Base-by-base conservation (phyloP, 2,329 filamentous ascomycete species). In the Diatrype stigma region DNA sequence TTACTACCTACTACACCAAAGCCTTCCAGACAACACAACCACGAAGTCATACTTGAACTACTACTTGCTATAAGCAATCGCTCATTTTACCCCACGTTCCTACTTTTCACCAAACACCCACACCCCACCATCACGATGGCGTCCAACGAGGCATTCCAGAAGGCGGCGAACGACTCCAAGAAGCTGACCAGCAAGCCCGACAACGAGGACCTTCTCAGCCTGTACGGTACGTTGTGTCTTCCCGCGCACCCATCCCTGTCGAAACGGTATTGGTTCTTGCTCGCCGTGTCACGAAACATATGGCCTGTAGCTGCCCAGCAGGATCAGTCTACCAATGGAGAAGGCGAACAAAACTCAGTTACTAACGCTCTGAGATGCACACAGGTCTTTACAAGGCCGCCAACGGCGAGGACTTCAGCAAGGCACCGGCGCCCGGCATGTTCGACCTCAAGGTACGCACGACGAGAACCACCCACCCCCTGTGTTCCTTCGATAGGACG, bases 361-460 rank as follows among this genome's bases (percentile, higher is more conserved):
- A 30, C 26, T 30, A 10, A 56, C 51, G 35, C 37, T 10, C 38
- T 6, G 38, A 23, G 6, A 44, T 22, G n/a, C n/a, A n/a, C n/a
- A 45, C 56, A 85, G 82, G 65, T 59, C 75, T 84, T 52, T 85
- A 70, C 77, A 85, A 85, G 73, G 69, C 81, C 56, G 75, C 70
- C 52, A 77, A 66, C 52, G 78, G 73, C 63, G 81, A 84, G 66
- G 78, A 85, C 65, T 73, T 85, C 63, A 55, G 65, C 57, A 70
- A 67, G 56, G 85, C 85, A 60, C 58, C 78, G 50, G 69, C 73
- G 57, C 85, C 85, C 28, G 84, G 86, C 72, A 80, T 84, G 73
- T 89, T 90, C 65, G 82, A 90, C 70, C 64, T 90, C 54, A 85
- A 84, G 77, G 85, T 84, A 71, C 51, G 72, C 63, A 10, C 37